A percentile compares a stretch with the other conserved stretches of the same genome.
Conservation (phyloP, 1,284 basidiomycete genomes). For the Ustilago cynodontis region DNA sequence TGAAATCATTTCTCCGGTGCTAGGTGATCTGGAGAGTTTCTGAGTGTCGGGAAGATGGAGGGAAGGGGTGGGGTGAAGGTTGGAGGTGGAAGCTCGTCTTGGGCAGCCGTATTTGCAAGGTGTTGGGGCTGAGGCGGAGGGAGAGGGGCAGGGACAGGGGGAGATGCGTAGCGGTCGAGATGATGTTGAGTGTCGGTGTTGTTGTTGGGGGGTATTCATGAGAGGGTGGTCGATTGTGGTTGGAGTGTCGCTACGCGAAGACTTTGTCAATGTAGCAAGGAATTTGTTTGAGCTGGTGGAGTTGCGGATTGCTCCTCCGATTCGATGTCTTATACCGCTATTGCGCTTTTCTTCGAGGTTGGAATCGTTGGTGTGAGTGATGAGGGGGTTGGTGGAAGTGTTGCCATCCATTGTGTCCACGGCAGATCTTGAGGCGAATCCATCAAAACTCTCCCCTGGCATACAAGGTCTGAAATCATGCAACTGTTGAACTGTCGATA, state of each 20-base stretch:
- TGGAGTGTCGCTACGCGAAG: constrained; percentile 10
- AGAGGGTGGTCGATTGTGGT: constrained; percentile 16
- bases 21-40: constrained; percentile 8
- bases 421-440: not conserved
- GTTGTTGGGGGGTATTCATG: not conserved
- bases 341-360: not conserved
- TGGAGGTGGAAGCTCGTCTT: too few species aligned
- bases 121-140: not conserved
- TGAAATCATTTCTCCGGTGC: not conserved
- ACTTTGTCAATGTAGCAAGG: constrained; percentile 10
- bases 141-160: not conserved
- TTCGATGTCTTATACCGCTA: constrained; percentile 1
- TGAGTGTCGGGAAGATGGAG: too few species aligned
- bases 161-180: not conserved
- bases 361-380: not conserved
- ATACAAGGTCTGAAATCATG: constrained; percentile 34
- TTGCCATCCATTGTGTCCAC: not conserved
- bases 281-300: constrained; percentile 10
- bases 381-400: not conserved
- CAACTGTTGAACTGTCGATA: constrained; percentile 28
- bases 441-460: constrained; percentile 8
- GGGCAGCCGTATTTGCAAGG: too few species aligned
- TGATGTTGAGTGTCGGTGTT: constrained; percentile 1
- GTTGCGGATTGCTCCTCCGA: constrained; percentile 7
- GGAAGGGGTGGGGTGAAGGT: not conserved